Evolutionary conservation across 371 early-diverging fungal genomes (phyloP).

Genomic region (Nematocida ausubeli): DNA sequence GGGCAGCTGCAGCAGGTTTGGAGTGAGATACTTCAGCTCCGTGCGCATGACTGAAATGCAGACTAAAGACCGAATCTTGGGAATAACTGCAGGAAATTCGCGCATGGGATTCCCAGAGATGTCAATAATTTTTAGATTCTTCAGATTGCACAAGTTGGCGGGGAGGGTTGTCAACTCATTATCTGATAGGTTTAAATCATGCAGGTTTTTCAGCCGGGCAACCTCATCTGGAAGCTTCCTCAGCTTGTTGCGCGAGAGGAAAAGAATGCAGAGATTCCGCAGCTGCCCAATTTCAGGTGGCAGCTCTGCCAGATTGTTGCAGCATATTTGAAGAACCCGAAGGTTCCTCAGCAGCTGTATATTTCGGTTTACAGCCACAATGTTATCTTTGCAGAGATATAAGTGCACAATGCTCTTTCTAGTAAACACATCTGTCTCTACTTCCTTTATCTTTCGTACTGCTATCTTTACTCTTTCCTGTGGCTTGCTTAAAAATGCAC

Average conservation of each 20-base stretch:
- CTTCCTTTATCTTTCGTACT: not conserved
- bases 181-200: conserved; percentile 72
- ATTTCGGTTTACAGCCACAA: conserved; percentile 56
- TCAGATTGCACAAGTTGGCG: conserved; percentile 70
- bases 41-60: conserved; percentile 66
- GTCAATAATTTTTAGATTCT: conserved; percentile 70
- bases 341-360: conserved; percentile 47
- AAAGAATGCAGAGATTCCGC: conserved; percentile 59
- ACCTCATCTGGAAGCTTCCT: conserved; percentile 72
- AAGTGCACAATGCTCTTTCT: conserved; percentile 31
- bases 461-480: conserved; percentile 10
- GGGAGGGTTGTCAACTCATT: conserved; percentile 72
- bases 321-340: conserved; percentile 64
- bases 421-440: not conserved
- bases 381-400: conserved; percentile 62
- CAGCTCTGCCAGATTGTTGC: conserved; percentile 64
- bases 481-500: not conserved
- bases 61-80: conserved; percentile 57
- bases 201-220: conserved; percentile 71
- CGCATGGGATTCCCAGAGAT: conserved; percentile 69
- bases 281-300: conserved; percentile 62
- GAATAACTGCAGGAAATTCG: conserved; percentile 58
- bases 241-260: conserved; percentile 66
- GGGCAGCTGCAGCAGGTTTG: conserved; percentile 68
- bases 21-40: conserved; percentile 70